Conservation (phyloP, 176 grass and related monocot genomes). For the Elymus sibiricus region DNA sequence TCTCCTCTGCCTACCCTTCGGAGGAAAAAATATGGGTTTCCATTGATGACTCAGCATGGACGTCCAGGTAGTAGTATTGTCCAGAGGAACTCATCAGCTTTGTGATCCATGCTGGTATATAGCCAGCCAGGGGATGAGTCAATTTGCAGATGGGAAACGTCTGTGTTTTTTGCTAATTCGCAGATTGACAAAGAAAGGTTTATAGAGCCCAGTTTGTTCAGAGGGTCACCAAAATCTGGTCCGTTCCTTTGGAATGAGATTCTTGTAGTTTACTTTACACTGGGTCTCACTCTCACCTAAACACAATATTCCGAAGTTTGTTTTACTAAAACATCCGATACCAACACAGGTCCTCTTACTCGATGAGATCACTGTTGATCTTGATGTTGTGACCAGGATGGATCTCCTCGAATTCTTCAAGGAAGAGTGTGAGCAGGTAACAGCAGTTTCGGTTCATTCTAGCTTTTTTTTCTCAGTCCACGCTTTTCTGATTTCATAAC, state of each 20-base stretch:
- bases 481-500: conserved; percentile 8
- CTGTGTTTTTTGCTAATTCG: not conserved
- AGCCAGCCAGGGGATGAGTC: not conserved
- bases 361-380: conserved; percentile 88
- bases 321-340: not conserved
- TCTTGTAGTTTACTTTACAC: not conserved
- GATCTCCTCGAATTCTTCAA: conserved; percentile 95
- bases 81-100: not conserved
- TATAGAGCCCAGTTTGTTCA: not conserved
- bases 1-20: not conserved
- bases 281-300: not conserved
- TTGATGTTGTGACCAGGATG: conserved; percentile 92
- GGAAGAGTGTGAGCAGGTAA: conserved; percentile 93
- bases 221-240: not conserved
- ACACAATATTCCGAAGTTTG: not conserved
- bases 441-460: not conserved
- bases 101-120: not conserved
- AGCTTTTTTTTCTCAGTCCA: not conserved
- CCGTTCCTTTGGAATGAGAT: not conserved
- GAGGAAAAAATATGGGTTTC: not conserved
- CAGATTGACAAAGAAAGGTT: not conserved
- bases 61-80: not conserved
- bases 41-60: not conserved
- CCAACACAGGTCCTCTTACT: conserved; percentile 73
- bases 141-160: not conserved